Evolutionary conservation across 345 rosid genomes (phyloP), one percentile per base, ranked within the genome.

Genomic region (Rhodomyrtus tomentosa): DNA sequence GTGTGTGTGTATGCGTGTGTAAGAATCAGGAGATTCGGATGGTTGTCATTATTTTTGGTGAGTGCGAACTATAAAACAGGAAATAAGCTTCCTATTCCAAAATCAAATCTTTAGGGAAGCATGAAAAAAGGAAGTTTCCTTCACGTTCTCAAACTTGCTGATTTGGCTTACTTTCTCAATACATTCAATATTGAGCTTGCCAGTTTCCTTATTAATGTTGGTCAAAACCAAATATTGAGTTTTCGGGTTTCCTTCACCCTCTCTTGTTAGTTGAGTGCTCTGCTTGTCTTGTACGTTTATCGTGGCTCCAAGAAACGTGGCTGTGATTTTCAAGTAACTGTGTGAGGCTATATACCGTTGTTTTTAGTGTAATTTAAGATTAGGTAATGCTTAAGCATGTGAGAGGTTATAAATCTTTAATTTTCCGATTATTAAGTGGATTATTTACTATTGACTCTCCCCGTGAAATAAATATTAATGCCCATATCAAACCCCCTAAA

Each of bases 381-480:
- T 68, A 40, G 45, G 12, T 32, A 68, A 68, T 10, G 8, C 42
- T 68, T 68, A 68, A 32, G 42, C 5, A 9, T 10, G 18, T 4
- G 40, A 68, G 22, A 1, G 11, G 32, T 68, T 32, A 1, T 16
- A 68, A 15, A 24, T 68, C 24, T 68, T 18, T 16, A 68, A 32
- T 32, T 68, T 6, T 68, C 32, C 0, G 0, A 68, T 18, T 68
- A 10, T 32, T 32, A 16, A 10, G 20, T 68, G 42, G 1, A 18
- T 7, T 32, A 10, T 32, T 16, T 32, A 5, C 1, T 68, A 10
- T 12, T 32, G 4, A 5, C 12, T 68, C 11, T 32, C 42, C 2
- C 0, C 11, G 0, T 14, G 21, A 11, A 16, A 53, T 20, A 53
- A 10, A 3, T 20, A 7, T 3, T 3, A 7, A 53, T 8, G 4